A percentile compares a stretch with the other conserved stretches of the same genome.
Evolutionary conservation across 2,329 filamentous ascomycete species (phyloP).

Genomic region (Metarhizium album): DNA sequence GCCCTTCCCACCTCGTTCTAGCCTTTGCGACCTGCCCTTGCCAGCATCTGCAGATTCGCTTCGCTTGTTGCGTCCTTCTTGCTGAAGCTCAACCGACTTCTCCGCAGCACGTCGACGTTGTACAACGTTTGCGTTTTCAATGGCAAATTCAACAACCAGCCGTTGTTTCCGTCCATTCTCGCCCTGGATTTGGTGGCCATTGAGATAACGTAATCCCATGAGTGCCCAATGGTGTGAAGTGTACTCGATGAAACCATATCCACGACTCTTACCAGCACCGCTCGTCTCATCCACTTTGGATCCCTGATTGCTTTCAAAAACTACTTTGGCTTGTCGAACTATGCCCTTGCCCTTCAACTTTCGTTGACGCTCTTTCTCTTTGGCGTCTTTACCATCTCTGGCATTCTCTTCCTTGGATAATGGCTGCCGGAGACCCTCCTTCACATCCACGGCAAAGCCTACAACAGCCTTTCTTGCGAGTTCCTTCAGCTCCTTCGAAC

Average conservation of each 20-base stretch:
- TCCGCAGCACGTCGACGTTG: constrained; percentile 46
- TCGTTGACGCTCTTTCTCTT: constrained; percentile 66
- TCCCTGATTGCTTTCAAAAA: constrained; percentile 81
- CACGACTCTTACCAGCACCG: constrained; percentile 73
- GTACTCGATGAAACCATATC: constrained; percentile 97
- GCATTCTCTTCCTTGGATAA: constrained; percentile 83
- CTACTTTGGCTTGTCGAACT: constrained; percentile 86
- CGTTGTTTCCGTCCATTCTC: constrained; percentile 71
- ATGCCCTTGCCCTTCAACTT: constrained; percentile 77
- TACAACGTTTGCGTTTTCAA: constrained; percentile 97
- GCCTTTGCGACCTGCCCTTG: neutral
- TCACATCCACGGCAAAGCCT: constrained; percentile 85
- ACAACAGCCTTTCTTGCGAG: constrained; percentile 88
- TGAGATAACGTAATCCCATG: constrained; percentile 90
- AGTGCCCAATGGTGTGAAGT: constrained; percentile 85
- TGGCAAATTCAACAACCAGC: constrained; percentile 91
- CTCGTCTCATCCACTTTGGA: constrained; percentile 69
- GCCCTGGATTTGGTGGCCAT: constrained; percentile 57
- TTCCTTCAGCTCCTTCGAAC: constrained; percentile 80
- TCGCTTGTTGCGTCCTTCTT: constrained; percentile 21
- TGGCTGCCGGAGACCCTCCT: constrained; percentile 60
- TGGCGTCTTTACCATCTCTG: constrained; percentile 70
- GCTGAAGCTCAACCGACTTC: constrained; percentile 18
- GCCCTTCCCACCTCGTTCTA: neutral
- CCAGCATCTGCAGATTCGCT: constrained; percentile 11